Base-by-base conservation (phyloP, 768 basidiomycete species). In the Pleurotus tuoliensis region DNA sequence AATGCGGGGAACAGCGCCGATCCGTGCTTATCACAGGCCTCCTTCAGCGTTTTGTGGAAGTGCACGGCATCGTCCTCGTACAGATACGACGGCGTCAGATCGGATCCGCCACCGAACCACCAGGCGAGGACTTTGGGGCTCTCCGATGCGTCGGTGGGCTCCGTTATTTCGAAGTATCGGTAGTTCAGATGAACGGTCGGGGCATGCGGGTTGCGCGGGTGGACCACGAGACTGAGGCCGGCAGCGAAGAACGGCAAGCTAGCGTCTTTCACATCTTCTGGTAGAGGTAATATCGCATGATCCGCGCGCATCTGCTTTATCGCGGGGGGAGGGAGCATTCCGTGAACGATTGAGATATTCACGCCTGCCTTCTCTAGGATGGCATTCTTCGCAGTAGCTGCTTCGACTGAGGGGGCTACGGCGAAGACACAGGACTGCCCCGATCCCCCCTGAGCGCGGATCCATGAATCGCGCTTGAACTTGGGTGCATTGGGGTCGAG, bases 71-170 rank as follows among this genome's bases (percentile, higher is more conserved):
- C 97, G 56, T 90, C 89, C 56, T 86, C 84, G 73, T 86, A 92
- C 15, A 98, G 82, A 70, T 98, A 98, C 3, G 88, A 87, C 1
- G 96, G 96, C 0, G 97, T 99, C 30, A 98, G 80, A 69, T 99
- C 96, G 5, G 85, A 87, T 5, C 96, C 96, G 34, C 97, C 97
- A 16, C 97, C 96, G 66, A 98, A 99, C 97, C 96, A 99, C 94
- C 95, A 98, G 24, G 94, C 87, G 41, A 94, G 72, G 16, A 91
- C 72, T 61, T 82, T 79, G 6, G 81, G 78, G 22, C 73, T 66
- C 53, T 68, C 67, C 13, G 64, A 57, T 24, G 61, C 60, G 51
- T 65, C 66, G 3, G 61, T 60, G 43, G 75, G 73, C 60, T 88
- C 82, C 2, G 86, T 87, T 61, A 97, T 84, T 71, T 98, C 96